Base-by-base conservation (phyloP, 768 basidiomycete genomes). In the Xerocomellus chrysenteron region DNA sequence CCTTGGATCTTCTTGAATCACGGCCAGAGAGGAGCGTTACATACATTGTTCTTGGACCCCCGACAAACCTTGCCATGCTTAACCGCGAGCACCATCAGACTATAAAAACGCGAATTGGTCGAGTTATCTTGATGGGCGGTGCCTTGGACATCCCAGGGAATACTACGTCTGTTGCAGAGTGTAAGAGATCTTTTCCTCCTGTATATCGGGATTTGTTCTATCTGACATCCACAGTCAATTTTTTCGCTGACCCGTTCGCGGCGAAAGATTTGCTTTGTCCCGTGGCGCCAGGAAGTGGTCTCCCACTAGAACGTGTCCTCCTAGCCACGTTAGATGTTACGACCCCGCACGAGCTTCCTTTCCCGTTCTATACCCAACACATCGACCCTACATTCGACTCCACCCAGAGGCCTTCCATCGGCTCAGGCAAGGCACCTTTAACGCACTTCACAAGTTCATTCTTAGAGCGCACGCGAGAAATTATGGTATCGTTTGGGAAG, bases 81-180 rank as follows among this genome's bases (percentile, higher is more conserved):
- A 74, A 90, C 68, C 80, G 78, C 8, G 63, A 75, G 42, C 80
- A 91, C 60, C 77, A 80, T 11, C 67, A 75, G 36, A 73, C 80
- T 12, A 75, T 94, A 32, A 72, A 73, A 9, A 71, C 80, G 13
- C 82, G 82, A 42, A 81, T 92, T 30, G 90, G 86, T 5, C 80
- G 86, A n/a, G 75, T 98, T 9, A 74, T 94, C 21, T 87, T 85
- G 68, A 96, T 98, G 93, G 94, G 94, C n/a, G 94, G 93, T 14
- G 89, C 93, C 2, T 69, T 98, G 24, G 92, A 95, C 60, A 90
- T 92, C 33, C 92, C 94, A 0, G 94, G 94, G 3, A 98, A 96
- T 62, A 88, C 86, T 0, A 83, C 79, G 26, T 84, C 92, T 9
- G 78, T 82, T 4, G 88, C 93, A 55, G 94, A 97, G 71, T 96